These are phyloP conservation scores for Kalmusia sp. DNA, from an alignment of 2,329 filamentous ascomycete species.

Conservation along the genomic window DNA sequence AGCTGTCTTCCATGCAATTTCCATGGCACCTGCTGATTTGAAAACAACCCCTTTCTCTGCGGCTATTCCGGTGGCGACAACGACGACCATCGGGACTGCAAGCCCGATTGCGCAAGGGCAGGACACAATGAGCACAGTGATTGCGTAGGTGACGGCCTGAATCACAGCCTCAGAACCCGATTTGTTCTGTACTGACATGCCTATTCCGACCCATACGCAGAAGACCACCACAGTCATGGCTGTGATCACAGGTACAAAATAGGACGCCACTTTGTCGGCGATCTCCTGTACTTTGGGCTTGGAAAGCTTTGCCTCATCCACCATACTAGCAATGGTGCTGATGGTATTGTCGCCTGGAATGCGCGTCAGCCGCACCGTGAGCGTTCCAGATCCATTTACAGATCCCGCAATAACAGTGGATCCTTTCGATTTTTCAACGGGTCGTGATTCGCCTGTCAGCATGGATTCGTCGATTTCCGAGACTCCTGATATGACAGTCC, in stretches of 20 bases:
- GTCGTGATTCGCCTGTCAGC: slow-evolving; percentile 74
- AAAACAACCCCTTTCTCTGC: slow-evolving; percentile 73
- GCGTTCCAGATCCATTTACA: slow-evolving; percentile 60
- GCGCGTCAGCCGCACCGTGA: slow-evolving; percentile 63
- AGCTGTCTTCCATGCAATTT: slow-evolving; percentile 65
- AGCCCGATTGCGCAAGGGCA: slow-evolving; percentile 81
- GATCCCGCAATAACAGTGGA: slow-evolving; percentile 69
- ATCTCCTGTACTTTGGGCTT: slow-evolving; percentile 74
- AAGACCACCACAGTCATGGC: slow-evolving; percentile 66
- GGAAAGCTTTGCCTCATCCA: slow-evolving; percentile 72
- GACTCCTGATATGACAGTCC: slow-evolving; percentile 65
- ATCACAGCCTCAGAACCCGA: slow-evolving; percentile 58
- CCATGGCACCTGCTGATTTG: slow-evolving; percentile 69
- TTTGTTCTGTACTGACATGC: slow-evolving; percentile 48
- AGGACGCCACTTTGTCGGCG: slow-evolving; percentile 71
- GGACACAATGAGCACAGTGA: slow-evolving; percentile 77
- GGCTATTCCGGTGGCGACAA: slow-evolving; percentile 72
- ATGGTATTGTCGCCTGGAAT: slow-evolving; percentile 76
- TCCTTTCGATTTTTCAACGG: slow-evolving; percentile 63
- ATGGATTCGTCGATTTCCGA: slow-evolving; percentile 78
- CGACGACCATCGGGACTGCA: slow-evolving; percentile 81
- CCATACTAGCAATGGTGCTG: slow-evolving; percentile 70
- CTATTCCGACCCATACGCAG: slow-evolving; percentile 69
- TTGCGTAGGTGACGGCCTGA: slow-evolving; percentile 73
- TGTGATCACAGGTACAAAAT: slow-evolving; percentile 73